Evolutionary conservation across 768 basidiomycete species (phyloP).

Genomic region (Sarcomyxa edulis): DNA sequence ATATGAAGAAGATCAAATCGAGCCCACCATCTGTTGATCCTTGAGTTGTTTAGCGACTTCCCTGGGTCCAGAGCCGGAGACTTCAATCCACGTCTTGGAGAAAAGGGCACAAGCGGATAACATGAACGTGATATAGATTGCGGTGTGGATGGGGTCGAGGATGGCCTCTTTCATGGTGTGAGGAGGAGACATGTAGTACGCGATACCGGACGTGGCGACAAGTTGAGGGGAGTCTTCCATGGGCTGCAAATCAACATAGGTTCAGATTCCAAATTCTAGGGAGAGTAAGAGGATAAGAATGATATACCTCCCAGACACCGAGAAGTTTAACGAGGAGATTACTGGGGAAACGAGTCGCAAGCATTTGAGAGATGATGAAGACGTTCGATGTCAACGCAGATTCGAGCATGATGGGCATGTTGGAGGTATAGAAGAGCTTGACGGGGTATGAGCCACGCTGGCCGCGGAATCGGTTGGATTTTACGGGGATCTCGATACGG

Average conservation of each 20-base stretch:
- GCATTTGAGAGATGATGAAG: slow-evolving; percentile 96
- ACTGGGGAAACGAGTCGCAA: slow-evolving; percentile 83
- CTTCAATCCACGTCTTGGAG: slow-evolving; percentile 99
- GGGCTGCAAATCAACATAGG: slow-evolving; percentile 61
- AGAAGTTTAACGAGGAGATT: slow-evolving; percentile 88
- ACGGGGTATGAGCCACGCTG: slow-evolving; percentile 94
- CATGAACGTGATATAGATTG: slow-evolving; percentile 89
- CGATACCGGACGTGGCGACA: slow-evolving; percentile 82
- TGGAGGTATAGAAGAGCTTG: slow-evolving; percentile 98
- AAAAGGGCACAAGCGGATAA: slow-evolving; percentile 93
- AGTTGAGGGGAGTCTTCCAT: slow-evolving; percentile 93
- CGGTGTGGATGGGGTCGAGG: slow-evolving; percentile 91
- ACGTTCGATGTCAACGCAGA: slow-evolving; percentile 89
- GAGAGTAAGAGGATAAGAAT: neutral
- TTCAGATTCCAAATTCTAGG: slow-evolving; percentile 1
- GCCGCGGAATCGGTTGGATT: slow-evolving; percentile 94
- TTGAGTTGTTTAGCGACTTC: slow-evolving; percentile 98
- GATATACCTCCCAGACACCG: slow-evolving; percentile 94
- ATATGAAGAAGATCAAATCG: neutral
- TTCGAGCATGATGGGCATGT: slow-evolving; percentile 99
- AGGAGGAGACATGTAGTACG: slow-evolving; percentile 98
- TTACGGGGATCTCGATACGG: slow-evolving; percentile 97
- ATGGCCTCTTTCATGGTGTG: slow-evolving; percentile 86
- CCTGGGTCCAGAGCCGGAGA: slow-evolving; percentile 91
- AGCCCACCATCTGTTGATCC: slow-evolving; percentile 90